These are phyloP conservation scores for Malassezia arunalokei DNA, from an alignment of 1,284 basidiomycete species.

Conservation along the genomic window DNA sequence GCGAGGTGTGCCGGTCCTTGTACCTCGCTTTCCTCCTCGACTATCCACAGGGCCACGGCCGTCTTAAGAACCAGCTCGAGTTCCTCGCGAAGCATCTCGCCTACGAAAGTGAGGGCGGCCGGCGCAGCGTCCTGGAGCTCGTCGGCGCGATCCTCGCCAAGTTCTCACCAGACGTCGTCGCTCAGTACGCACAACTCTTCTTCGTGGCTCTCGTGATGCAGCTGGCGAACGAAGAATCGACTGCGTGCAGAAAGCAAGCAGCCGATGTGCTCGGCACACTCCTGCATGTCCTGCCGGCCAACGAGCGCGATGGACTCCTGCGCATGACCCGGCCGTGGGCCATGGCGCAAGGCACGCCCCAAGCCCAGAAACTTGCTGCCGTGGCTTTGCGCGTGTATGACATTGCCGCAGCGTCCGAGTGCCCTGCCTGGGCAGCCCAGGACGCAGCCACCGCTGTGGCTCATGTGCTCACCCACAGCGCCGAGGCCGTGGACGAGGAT, in stretches of 20 bases:
- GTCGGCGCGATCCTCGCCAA: constrained; percentile 71
- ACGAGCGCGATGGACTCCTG: constrained; percentile 55
- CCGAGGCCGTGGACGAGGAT: background rate
- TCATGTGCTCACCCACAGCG: background rate
- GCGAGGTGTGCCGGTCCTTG: constrained; percentile 76
- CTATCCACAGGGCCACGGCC: constrained; percentile 89
- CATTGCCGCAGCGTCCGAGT: constrained; percentile 9
- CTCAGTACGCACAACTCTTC: constrained; percentile 74
- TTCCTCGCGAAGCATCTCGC: constrained; percentile 89
- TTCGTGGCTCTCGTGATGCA: constrained; percentile 87
- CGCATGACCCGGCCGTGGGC: constrained; percentile 74
- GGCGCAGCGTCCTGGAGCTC: constrained; percentile 82
- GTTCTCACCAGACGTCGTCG: constrained; percentile 65
- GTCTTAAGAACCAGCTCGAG: constrained; percentile 73
- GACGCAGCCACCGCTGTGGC: background rate
- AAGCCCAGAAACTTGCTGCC: constrained; percentile 52
- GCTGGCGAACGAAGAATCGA: constrained; percentile 81
- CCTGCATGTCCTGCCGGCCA: constrained; percentile 57
- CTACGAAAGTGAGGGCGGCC: constrained; percentile 79
- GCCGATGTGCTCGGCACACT: constrained; percentile 68
- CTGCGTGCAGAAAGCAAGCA: constrained; percentile 76
- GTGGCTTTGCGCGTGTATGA: constrained; percentile 58
- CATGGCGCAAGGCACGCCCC: constrained; percentile 50
- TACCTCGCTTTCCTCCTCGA: constrained; percentile 91
- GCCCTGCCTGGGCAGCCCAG: background rate